A percentile compares a stretch with the other conserved stretches of the same genome.
These are phyloP conservation scores for Infundibulicybe gibba DNA, from an alignment of 768 basidiomycete genomes.

Conservation along the genomic window DNA sequence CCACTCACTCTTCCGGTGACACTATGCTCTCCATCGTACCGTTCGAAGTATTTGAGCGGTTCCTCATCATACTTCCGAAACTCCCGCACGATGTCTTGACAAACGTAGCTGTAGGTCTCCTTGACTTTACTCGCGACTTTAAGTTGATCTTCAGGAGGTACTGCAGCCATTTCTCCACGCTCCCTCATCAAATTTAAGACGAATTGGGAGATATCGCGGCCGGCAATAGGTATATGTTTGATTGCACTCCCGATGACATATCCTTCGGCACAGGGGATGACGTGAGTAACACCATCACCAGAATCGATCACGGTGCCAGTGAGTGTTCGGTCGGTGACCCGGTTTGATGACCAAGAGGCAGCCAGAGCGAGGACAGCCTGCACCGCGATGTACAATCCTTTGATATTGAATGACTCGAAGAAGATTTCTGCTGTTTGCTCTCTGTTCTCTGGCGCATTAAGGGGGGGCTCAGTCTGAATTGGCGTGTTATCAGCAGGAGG, in stretches of 20 bases:
- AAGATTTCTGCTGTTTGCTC: conserved; percentile 99
- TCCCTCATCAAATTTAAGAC: conserved; percentile 95
- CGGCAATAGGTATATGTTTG: conserved; percentile 98
- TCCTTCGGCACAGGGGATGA: conserved; percentile 93
- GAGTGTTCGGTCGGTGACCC: conserved; percentile 84
- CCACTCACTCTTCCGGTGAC: conserved; percentile 82
- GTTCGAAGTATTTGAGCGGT: conserved; percentile 91
- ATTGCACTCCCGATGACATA: conserved; percentile 99
- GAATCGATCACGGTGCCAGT: conserved; percentile 99
- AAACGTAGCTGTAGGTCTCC: conserved; percentile 97
- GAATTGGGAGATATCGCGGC: conserved; percentile 95
- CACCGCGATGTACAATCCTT: conserved; percentile 96
- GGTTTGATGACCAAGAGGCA: conserved; percentile 93
- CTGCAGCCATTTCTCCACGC: conserved; percentile 85
- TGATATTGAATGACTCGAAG: conserved; percentile 99
- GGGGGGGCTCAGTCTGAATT: conserved; percentile 92
- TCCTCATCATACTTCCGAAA: conserved; percentile 98
- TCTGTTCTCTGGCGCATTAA: conserved; percentile 97
- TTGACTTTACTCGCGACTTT: conserved; percentile 92
- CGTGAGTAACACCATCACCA: conserved; percentile 98
- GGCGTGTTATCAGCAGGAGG: background rate
- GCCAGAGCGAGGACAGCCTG: conserved; percentile 98
- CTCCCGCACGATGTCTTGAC: conserved; percentile 98
- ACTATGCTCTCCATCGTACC: conserved; percentile 90
- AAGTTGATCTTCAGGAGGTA: conserved; percentile 94